These are phyloP conservation scores for Podaxis sp. DNA, from an alignment of 768 basidiomycete genomes.

Conservation along the genomic window DNA sequence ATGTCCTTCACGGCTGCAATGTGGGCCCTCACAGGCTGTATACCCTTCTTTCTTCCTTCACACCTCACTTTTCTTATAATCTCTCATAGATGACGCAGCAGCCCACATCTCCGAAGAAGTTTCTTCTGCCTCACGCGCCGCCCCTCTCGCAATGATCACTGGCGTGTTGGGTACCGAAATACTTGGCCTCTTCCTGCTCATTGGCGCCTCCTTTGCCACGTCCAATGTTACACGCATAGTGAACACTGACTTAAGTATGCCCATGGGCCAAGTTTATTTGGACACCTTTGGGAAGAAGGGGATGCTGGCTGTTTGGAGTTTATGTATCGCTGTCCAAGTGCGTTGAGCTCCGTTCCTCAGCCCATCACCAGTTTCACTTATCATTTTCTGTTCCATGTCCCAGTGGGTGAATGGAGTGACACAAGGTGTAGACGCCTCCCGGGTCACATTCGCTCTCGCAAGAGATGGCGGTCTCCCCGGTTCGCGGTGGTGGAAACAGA, in stretches of 20 bases:
- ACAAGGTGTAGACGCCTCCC: conserved; percentile 64
- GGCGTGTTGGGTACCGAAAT: conserved; percentile 52
- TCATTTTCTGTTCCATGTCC: background rate
- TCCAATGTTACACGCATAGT: conserved; percentile 47
- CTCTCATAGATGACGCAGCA: conserved; percentile 54
- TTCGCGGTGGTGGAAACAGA: conserved; percentile 34
- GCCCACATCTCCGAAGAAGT: conserved; percentile 68
- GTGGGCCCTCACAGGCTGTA: conserved; percentile 68
- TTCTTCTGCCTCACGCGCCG: conserved; percentile 51
- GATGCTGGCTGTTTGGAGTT: conserved; percentile 62
- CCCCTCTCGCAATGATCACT: conserved; percentile 58
- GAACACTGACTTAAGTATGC: conserved; percentile 45
- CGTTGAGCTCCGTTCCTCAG: background rate
- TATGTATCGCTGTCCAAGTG: conserved; percentile 44
- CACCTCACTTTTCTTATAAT: background rate
- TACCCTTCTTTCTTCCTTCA: conserved; percentile 19
- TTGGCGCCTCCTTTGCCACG: conserved; percentile 58
- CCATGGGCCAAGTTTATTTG: conserved; percentile 62
- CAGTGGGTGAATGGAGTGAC: conserved; percentile 65
- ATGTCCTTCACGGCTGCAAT: conserved; percentile 61
- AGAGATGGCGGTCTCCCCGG: conserved; percentile 39
- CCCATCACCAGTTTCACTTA: background rate
- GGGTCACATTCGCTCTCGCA: conserved; percentile 64
- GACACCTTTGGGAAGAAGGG: conserved; percentile 56
- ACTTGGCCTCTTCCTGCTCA: conserved; percentile 53